Conservation (phyloP, 2,329 filamentous ascomycete genomes). For the Fusarium incarnatum region DNA sequence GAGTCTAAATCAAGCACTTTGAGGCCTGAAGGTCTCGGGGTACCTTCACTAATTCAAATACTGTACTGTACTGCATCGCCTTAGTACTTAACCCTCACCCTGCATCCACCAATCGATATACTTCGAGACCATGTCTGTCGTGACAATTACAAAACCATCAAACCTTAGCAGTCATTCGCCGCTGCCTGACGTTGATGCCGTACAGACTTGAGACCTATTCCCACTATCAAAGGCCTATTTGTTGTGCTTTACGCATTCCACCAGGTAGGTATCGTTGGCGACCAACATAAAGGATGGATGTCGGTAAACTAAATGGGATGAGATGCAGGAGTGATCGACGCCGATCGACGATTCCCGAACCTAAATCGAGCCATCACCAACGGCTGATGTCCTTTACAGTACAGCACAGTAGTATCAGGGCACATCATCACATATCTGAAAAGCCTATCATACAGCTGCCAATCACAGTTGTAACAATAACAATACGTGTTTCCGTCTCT, state of each 20-base stretch:
- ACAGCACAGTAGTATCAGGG: not conserved
- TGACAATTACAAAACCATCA: not conserved
- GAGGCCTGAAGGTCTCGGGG: not conserved
- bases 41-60: not conserved
- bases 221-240: not conserved
- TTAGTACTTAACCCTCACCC: not conserved
- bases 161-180: constrained; percentile 2
- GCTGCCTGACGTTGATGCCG: not conserved
- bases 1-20: not conserved
- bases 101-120: not conserved
- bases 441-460: not conserved
- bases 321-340: constrained; percentile 37
- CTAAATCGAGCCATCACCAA: constrained; percentile 19
- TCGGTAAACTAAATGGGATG: constrained; percentile 6
- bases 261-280: not conserved
- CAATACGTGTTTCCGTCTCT: not conserved
- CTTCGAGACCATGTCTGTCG: not conserved
- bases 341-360: constrained; percentile 40
- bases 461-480: not conserved
- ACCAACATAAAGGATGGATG: not conserved
- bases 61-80: not conserved
- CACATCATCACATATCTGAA: not conserved
- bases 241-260: not conserved
- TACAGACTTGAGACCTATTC: not conserved
- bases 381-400: constrained; percentile 10